Base-by-base conservation (phyloP, 2,329 filamentous ascomycete species). In the Penicillium sp. region DNA sequence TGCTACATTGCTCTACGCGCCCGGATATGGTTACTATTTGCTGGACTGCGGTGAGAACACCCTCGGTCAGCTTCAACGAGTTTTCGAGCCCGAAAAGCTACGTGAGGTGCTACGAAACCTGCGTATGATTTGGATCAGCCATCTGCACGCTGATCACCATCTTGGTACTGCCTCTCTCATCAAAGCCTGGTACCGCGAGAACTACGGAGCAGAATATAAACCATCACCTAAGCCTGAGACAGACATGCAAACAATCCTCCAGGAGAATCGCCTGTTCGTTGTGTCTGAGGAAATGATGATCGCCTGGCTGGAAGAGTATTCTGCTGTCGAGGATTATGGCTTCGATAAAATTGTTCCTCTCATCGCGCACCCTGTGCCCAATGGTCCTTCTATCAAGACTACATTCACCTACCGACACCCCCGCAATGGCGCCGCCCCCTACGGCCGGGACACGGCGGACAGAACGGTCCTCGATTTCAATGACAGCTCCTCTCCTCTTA, bases 121-220 rank as follows among this genome's bases (percentile, higher is more conserved):
- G 38, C 86, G 84, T 46, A 81, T 83, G 58, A 85, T 98, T 55
- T 95, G 89, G 83, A 93, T 98, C 71, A 95, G 89, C 68, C 93
- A 98, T 72, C 76, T 95, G 54, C 93, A 98, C 69, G 93, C 93
- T 4, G 93, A 98, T 72, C 93, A 98, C 71, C 93, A 97, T 65
- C 80, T 98, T 18, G 93, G 93, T 25, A 88, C 84, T 1, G 78
- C 82, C n/a, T 81, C 84, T 5, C 75, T 97, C n/a, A 82, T 97
- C 63, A 84, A 81, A 62, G 88, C 87, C 5, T 95, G 90, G 88
- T 83, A 88, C 57, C 62, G 75, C 47, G 78, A 83, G 38, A 77
- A 77, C 18, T 79, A 81, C 58, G 67, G 66, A 12, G 38, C 49
- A 25, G 53, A 57, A n/a, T 58, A 67, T 15, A 49, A 59, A 9